Percentiles rank a stretch among this genome's conserved stretches.
These are phyloP conservation scores for Phytopythium litorale DNA, from an alignment of 352 stramenopile species.

Conservation along the genomic window DNA sequence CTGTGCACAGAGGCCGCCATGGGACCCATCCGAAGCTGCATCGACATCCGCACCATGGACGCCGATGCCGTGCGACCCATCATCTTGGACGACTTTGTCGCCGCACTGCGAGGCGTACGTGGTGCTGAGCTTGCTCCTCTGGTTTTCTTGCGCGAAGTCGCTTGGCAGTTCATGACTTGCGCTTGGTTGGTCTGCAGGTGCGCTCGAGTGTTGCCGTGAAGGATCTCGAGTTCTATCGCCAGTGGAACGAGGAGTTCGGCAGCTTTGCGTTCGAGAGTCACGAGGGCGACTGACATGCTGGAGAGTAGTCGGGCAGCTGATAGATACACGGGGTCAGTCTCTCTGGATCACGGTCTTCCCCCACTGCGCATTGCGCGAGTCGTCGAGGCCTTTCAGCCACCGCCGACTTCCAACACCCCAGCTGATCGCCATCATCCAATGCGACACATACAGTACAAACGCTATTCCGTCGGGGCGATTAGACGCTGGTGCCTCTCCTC, in stretches of 20 bases:
- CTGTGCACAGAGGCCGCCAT: slow-evolving; percentile 98
- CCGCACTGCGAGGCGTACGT: slow-evolving; percentile 82
- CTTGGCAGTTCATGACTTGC: neutral
- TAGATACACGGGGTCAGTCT: too few species aligned
- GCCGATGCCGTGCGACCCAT: slow-evolving; percentile 92
- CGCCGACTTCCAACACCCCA: too few species aligned
- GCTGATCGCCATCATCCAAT: too few species aligned
- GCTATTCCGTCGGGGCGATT: neutral
- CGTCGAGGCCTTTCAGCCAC: too few species aligned
- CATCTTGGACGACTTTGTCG: slow-evolving; percentile 93
- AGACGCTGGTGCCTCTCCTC: slow-evolving; percentile 1
- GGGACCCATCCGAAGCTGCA: slow-evolving; percentile 90
- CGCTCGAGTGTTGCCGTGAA: slow-evolving; percentile 93
- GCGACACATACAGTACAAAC: slow-evolving; percentile 5
- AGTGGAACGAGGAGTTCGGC: slow-evolving; percentile 94
- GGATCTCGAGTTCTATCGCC: slow-evolving; percentile 91
- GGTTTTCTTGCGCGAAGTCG: neutral
- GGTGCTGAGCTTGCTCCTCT: too few species aligned
- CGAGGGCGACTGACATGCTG: slow-evolving; percentile 22
- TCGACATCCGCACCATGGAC: slow-evolving; percentile 87
- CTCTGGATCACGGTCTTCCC: too few species aligned
- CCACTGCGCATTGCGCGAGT: too few species aligned
- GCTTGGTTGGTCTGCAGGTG: slow-evolving; percentile 44
- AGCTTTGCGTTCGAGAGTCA: slow-evolving; percentile 82
- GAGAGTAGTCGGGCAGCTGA: too few species aligned